Evolutionary conservation across 2,329 filamentous ascomycete species (phyloP), one percentile per base, ranked within the genome.

Genomic region (Fusarium nygamai): DNA sequence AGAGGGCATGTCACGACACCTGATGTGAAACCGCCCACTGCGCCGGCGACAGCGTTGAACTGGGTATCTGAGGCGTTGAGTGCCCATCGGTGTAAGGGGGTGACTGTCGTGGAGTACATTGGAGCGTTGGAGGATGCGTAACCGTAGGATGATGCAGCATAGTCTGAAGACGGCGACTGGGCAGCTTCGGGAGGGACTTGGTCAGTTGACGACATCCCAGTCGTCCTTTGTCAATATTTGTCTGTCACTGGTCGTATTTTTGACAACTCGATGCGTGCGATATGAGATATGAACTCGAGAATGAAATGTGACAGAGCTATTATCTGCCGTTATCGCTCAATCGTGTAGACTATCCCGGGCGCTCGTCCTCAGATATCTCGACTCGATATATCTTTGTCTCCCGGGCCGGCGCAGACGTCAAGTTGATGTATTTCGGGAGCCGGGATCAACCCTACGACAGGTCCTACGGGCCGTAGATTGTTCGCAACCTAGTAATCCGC

Each of bases 1-100:
- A 99, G 91, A 47, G 96, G 96, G 82, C 96, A 99, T 61, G 96
- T 98, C 74, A 98, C 94, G 64, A 99, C 90, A 58, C 96, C 96
- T 13, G 95, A 98, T 29, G 94, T 95, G 79, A 98, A 94, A 57
- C 96, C 96, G 58, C 95, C 96, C 66, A 94, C 88, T 56, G 95
- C 96, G 64, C 96, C 96, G 48, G 94, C 92, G 64, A 98, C 87
- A 72, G 94, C 94, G 82, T 97, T 94, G 82, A 98, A 91, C 72
- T 90, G 88, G 27, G 89, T 86, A 71, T 91, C 88, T 39, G 89
- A 90, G 58, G 90, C 89, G 44, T 80, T 78, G 54, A 85, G 82
- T 29, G 88, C 86, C 88, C 90, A 92, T 76, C 84, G 85, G 80
- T 92, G 87, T 72, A 90, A 78, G 58, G 82, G 78, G 54, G 87